Base-by-base conservation (phyloP, 2,329 filamentous ascomycete genomes). In the Aspergillus sclerotialis region DNA sequence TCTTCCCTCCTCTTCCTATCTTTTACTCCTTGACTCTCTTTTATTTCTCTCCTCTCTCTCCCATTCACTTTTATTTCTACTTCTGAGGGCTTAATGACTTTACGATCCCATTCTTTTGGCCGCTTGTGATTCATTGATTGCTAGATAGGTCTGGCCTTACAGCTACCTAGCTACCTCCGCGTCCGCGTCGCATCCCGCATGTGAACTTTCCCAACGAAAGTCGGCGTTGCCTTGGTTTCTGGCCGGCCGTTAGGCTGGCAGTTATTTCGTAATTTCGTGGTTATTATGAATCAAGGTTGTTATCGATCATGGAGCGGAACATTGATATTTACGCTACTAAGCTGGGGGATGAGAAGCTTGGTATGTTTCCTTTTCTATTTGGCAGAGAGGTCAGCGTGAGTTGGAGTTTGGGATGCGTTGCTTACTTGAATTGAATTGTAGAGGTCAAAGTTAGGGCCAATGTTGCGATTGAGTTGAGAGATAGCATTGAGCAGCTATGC, bases 401-500 rank as follows among this genome's bases (percentile, higher is more conserved):
- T n/a, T n/a, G n/a, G n/a, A n/a, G n/a, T n/a, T n/a, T n/a, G n/a
- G n/a, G n/a, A n/a, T n/a, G n/a, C n/a, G n/a, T n/a, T n/a, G n/a
- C n/a, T n/a, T n/a, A n/a, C n/a, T n/a, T n/a, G n/a, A n/a, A n/a
- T n/a, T n/a, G n/a, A n/a, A n/a, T 14, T 28, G 25, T 49, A 94
- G 92, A 96, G 68, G 67, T 82, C 38, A 86, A 85, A 67, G 66
- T 79, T 38, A 93, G 89, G 67, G 76, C 84, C 42, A 85, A 87
- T 52, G 80, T 88, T 44, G 87, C 90, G 42, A 80, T 82, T 33
- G 83, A 89, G 46, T 72, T 98, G 52, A 86, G 92, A 58, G 93
- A 99, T 65, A 87, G 77, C 52, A 80, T 96, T 48, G 93, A 98
- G 52, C 60, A 57, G 46, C 76, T 87, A 53, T 94, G 92, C 68